Evolutionary conservation across 495 filamentous ascomycete species (phyloP).

Genomic region (Penicillium lagena): DNA sequence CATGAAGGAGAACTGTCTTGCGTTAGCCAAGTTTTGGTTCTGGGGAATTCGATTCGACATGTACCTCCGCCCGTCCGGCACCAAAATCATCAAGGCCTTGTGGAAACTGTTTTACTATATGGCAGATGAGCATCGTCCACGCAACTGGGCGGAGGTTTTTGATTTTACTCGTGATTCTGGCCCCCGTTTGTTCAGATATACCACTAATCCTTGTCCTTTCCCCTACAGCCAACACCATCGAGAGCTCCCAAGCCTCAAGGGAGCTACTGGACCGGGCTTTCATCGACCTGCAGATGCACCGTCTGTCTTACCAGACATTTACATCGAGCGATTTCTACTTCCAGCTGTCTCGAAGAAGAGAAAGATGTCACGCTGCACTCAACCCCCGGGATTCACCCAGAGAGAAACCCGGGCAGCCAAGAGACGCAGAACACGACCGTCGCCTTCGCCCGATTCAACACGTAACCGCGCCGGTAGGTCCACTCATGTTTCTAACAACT

Average conservation of each 20-base stretch:
- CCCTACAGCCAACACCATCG: conserved; percentile 25
- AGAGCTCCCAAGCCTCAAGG: not conserved
- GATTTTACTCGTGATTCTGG: conserved; percentile 26
- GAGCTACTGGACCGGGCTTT: not conserved
- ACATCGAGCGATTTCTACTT: conserved; percentile 12
- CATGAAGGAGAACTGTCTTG: not conserved
- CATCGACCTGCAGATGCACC: conserved; percentile 9
- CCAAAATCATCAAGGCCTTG: conserved; percentile 2
- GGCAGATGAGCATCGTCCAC: conserved; percentile 11
- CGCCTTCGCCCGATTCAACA: too few species aligned
- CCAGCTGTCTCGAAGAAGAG: not conserved
- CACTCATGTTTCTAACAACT: too few species aligned
- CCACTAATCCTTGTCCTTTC: conserved; percentile 3
- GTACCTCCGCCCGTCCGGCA: not conserved
- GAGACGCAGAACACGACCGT: too few species aligned
- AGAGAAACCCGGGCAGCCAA: too few species aligned
- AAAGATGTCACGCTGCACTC: too few species aligned
- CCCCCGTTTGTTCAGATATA: conserved; percentile 24
- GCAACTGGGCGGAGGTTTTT: conserved; percentile 6
- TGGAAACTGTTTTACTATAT: conserved; percentile 26
- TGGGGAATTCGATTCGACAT: conserved; percentile 24
- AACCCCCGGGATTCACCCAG: too few species aligned
- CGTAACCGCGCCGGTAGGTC: too few species aligned
- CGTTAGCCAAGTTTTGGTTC: conserved; percentile 13
- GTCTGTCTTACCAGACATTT: conserved; percentile 5